Percentiles rank a stretch among this genome's conserved stretches.
Evolutionary conservation across 2,329 filamentous ascomycete genomes (phyloP).

Genomic region (Ampelomyces quisqualis): DNA sequence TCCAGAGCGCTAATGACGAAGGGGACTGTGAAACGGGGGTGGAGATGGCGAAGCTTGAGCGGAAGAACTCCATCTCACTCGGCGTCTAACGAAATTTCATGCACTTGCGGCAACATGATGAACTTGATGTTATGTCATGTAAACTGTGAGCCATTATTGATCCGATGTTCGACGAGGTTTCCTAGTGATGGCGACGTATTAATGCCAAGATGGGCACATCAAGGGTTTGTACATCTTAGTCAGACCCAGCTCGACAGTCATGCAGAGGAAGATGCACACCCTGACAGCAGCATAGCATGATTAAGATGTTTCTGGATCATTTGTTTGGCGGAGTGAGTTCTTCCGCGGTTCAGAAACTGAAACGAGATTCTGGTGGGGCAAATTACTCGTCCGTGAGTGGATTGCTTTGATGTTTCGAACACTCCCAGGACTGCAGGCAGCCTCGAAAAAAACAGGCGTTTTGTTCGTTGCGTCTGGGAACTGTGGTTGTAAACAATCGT

Average conservation of each 20-base stretch:
- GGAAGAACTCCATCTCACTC: conserved; percentile 9
- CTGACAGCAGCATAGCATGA: not conserved
- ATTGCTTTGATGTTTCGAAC: conserved; percentile 11
- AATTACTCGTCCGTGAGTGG: conserved; percentile 16
- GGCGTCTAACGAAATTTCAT: conserved; percentile 34
- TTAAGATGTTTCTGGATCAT: not conserved
- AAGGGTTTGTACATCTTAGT: no score
- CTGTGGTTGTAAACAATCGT: not conserved
- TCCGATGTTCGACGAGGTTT: conserved; percentile 1
- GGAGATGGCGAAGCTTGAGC: conserved; percentile 18
- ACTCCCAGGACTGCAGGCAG: conserved; percentile 7
- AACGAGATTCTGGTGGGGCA: conserved; percentile 19
- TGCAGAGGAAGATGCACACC: not conserved
- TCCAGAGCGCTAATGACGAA: conserved; percentile 19
- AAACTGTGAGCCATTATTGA: not conserved
- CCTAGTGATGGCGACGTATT: not conserved
- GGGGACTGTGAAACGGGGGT: conserved; percentile 19
- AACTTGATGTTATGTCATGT: conserved; percentile 7
- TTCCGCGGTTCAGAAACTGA: conserved; percentile 18
- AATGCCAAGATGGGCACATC: not conserved
- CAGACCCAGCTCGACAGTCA: no score
- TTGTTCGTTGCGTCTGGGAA: not conserved
- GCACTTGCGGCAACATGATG: conserved; percentile 11
- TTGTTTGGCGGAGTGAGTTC: conserved; percentile 14
- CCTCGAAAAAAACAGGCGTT: not conserved